Evolutionary conservation across 768 basidiomycete genomes (phyloP).

Genomic region (Agaricus subrufescens): DNA sequence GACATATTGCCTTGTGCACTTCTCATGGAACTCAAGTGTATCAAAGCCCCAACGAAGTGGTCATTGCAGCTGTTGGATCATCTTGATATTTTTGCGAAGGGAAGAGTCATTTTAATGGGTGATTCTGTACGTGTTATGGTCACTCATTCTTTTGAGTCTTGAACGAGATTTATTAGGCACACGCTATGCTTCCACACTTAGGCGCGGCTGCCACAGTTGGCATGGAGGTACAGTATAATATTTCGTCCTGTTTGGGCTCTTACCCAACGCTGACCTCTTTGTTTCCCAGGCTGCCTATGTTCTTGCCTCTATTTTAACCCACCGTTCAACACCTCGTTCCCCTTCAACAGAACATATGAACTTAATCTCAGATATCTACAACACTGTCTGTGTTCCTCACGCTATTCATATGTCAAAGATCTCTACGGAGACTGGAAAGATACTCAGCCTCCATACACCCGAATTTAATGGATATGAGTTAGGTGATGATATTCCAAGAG

Average conservation of each 20-base stretch:
- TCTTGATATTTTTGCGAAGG: constrained; percentile 14
- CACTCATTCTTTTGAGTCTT: not conserved
- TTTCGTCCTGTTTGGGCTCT: not conserved
- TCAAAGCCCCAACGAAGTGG: constrained; percentile 17
- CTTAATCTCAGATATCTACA: not conserved
- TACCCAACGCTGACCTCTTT: not conserved
- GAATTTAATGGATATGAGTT: not conserved
- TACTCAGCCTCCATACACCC: not conserved
- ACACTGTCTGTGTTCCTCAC: not conserved
- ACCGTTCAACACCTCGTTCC: not conserved
- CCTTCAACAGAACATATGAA: not conserved
- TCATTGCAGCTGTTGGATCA: constrained; percentile 16
- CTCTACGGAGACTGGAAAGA: not conserved
- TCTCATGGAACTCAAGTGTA: constrained; percentile 12
- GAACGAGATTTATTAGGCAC: constrained; percentile 21
- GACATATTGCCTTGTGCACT: not conserved
- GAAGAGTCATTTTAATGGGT: constrained; percentile 16
- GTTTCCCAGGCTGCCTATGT: not conserved
- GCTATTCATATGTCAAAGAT: not conserved
- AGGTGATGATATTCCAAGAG: not conserved
- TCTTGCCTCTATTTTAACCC: not conserved
- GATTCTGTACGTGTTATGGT: not conserved
- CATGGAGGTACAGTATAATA: constrained; percentile 27
- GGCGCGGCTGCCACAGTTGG: constrained; percentile 47
- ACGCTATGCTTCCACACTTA: constrained; percentile 43